phyloP scores from a whole-genome alignment of 2,329 filamentous ascomycete genomes.

The Xylaria sp. region DNA sequence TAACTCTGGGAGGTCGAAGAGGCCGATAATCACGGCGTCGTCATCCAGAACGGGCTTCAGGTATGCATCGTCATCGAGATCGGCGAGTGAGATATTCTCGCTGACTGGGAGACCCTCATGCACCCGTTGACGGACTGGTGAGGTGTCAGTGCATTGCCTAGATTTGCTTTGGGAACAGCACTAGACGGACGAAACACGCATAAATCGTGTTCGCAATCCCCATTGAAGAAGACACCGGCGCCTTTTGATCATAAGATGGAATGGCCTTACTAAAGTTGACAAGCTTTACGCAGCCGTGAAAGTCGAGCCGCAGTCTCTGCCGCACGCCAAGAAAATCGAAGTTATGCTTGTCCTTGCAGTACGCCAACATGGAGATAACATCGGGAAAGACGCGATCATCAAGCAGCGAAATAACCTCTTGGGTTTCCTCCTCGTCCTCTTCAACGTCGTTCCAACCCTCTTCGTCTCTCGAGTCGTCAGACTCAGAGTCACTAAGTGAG shows the following conservation, averaged over 20 bases:
- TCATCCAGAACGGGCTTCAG: constrained; percentile 88
- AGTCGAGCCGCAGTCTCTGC: constrained; percentile 71
- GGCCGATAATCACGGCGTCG: constrained; percentile 85
- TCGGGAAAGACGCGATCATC: constrained; percentile 73
- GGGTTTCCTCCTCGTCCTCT: constrained; percentile 66
- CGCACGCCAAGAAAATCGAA: constrained; percentile 74
- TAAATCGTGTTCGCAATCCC: neutral
- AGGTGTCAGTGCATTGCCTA: constrained; percentile 22
- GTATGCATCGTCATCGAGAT: constrained; percentile 81
- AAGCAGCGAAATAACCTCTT: constrained; percentile 73
- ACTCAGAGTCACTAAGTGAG: constrained; percentile 50
- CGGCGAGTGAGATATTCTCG: constrained; percentile 66
- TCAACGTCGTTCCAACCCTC: constrained; percentile 67
- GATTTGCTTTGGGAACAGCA: neutral
- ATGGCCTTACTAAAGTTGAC: constrained; percentile 70
- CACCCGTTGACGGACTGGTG: constrained; percentile 59
- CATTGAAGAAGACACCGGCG: too few relatives aligned
- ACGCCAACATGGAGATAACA: constrained; percentile 70
- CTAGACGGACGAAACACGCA: neutral
- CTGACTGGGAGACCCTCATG: constrained; percentile 60
- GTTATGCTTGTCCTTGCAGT: constrained; percentile 72
- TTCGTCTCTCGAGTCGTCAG: constrained; percentile 53
- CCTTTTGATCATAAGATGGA: neutral
- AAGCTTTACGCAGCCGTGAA: constrained; percentile 77
- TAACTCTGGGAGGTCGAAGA: constrained; percentile 78